These are phyloP conservation scores for Wickerhamiella dianesei DNA, from an alignment of 805 yeast species.

Conservation along the genomic window DNA sequence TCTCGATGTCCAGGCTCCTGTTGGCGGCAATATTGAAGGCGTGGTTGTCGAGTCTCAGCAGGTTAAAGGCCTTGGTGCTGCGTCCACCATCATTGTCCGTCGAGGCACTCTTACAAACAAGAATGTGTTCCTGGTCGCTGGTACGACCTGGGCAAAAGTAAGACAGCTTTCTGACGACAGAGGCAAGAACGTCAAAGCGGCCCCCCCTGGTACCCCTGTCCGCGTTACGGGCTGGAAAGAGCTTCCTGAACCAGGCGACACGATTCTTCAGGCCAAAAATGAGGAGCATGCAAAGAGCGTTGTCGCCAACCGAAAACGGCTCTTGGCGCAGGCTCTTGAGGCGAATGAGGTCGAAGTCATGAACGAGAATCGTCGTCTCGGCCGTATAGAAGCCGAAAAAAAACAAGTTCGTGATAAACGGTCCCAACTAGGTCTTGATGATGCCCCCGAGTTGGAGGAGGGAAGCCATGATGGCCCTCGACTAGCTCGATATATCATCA, in stretches of 20 bases:
- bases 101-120: slow-evolving; percentile 68
- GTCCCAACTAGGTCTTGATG: slow-evolving; percentile 45
- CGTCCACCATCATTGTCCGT: slow-evolving; percentile 71
- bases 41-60: slow-evolving; percentile 80
- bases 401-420: slow-evolving; percentile 44
- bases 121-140: slow-evolving; percentile 57
- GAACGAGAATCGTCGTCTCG: slow-evolving; percentile 46
- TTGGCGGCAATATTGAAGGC: slow-evolving; percentile 50
- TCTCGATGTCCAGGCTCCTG: slow-evolving; percentile 55
- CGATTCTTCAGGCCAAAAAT: slow-evolving; percentile 57
- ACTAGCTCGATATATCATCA: slow-evolving; percentile 51
- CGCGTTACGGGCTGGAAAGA: slow-evolving; percentile 92
- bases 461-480: slow-evolving; percentile 21
- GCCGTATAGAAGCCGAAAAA: slow-evolving; percentile 35
- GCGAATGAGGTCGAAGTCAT: slow-evolving; percentile 53
- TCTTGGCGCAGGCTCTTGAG: slow-evolving; percentile 41
- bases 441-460: slow-evolving; percentile 22
- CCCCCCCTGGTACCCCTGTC: slow-evolving; percentile 81
- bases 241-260: slow-evolving; percentile 83
- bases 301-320: slow-evolving; percentile 44
- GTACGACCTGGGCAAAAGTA: slow-evolving; percentile 75
- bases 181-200: slow-evolving; percentile 48
- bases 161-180: slow-evolving; percentile 61
- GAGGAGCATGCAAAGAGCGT: slow-evolving; percentile 70
- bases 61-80: slow-evolving; percentile 68